Base-by-base conservation (phyloP, 331 rosid species). In the Acacia concinna region DNA sequence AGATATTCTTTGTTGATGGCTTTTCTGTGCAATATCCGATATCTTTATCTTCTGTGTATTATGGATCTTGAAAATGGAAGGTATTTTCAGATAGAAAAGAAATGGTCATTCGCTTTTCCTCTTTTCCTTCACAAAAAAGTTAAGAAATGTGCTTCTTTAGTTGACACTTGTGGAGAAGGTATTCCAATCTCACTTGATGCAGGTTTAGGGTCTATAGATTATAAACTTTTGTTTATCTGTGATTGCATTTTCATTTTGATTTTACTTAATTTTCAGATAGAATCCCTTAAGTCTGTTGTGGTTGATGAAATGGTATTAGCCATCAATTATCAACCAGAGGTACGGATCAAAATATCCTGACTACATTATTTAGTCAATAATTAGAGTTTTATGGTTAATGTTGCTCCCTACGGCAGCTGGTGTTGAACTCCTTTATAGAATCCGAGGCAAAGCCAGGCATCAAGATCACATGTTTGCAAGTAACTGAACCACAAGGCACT, bases 251-350 rank as follows among this genome's bases (percentile, higher is more conserved):
- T 18, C 67, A 25, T 80, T 77, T 83, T 46, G 14, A 66, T 77
- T 56, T 76, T 3, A 25, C 57, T 43, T 84, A 35, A 81, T 67
- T 80, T 74, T 54, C 89, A 93, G 97, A 93, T 93, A n/a, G 98
- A 93, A 86, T 94, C 98, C 73, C 92, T 93, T 18, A 93, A 93
- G 90, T 91, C 94, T 64, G 64, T 85, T 79, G 97, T 97, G 57
- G 98, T 93, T 62, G 87, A 44, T 51, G 98, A 93, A 82, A 97
- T 93, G 77, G 93, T 93, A 79, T 81, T 93, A 75, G 98, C 97
- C 74, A 93, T 93, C 90, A 93, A 93, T 84, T 93, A 93, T 81
- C 97, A 91, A 84, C 97, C 97, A 78, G 97, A 93, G 97, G 93
- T 91, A 84, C 74, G 31, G 60, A 68, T 27, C 47, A 31, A 28